Conservation (phyloP, 2,329 filamentous ascomycete species). For the Aspergillus melleus region DNA sequence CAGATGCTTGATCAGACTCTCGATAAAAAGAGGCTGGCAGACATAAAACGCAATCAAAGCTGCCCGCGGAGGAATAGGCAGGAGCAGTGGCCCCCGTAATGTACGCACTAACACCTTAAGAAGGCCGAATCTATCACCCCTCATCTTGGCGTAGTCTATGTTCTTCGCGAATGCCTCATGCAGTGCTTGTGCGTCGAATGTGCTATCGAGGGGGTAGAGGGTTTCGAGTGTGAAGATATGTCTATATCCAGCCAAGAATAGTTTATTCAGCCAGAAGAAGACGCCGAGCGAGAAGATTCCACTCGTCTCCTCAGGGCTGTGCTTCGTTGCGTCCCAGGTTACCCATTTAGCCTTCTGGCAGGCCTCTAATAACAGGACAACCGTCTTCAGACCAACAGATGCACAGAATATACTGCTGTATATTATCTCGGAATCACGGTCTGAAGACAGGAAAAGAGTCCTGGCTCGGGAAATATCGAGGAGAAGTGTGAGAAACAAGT, state of each 20-base stretch:
- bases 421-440: background rate
- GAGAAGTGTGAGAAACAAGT: slow-evolving; percentile 41
- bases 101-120: background rate
- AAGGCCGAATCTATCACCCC: slow-evolving; percentile 16
- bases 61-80: background rate
- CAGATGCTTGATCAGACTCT: slow-evolving; percentile 18
- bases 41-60: slow-evolving; percentile 10
- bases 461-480: slow-evolving; percentile 42
- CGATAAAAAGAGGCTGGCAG: slow-evolving; percentile 28
- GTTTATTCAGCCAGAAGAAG: slow-evolving; percentile 38
- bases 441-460: slow-evolving; percentile 27
- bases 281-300: slow-evolving; percentile 34
- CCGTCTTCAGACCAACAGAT: slow-evolving; percentile 13
- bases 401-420: slow-evolving; percentile 1
- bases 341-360: slow-evolving; percentile 26
- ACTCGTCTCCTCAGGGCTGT: slow-evolving; percentile 35
- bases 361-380: slow-evolving; percentile 21
- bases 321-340: slow-evolving; percentile 24
- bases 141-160: slow-evolving; percentile 8
- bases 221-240: slow-evolving; percentile 29
- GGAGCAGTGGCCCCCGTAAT: background rate
- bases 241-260: slow-evolving; percentile 32
- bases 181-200: slow-evolving; percentile 3
- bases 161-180: slow-evolving; percentile 8
- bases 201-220: slow-evolving; percentile 22